Evolutionary conservation across 1,139 yeast species (phyloP), one percentile per base, ranked within the genome.

Genomic region (Pichia norvegensis): DNA sequence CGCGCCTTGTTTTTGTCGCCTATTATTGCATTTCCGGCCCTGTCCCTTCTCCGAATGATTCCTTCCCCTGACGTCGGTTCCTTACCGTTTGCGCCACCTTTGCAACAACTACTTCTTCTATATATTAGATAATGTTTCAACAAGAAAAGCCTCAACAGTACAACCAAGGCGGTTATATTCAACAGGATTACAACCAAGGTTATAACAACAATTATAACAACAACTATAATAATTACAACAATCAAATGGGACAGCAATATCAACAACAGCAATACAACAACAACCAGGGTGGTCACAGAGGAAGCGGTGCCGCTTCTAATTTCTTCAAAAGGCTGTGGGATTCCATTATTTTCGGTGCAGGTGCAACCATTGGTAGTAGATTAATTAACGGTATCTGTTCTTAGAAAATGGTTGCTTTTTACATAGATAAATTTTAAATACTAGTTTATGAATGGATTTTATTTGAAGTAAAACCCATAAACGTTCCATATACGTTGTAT

Each of bases 401-500:
- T 6, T 50, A 39, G 39, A 25, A 25, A 9, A 25, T 25, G 29
- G 8, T 25, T 25, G 29, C 11, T 9, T 25, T 25, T 25, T 25
- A 9, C 8, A 25, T 25, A 25, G 10, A 25, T 25, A 25, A 9
- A 25, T 25, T 8, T 25, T 25, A 11, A 9, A 31, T 10, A 31
- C 8, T 14, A 31, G 7, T 10, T 14, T 16, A 31, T 16, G 17
- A 14, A 17, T 14, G 8, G 9, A 29, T 29, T 20, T 37, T 37
- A 46, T 25, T 17, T 42, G 7, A 68, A 52, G 47, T 59, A 65
- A 9, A 46, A 50, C 1, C 76, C 73, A 53, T 78, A 79, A 55
- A 69, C 70, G 53, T 74, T 77, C 74, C 81, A 76, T 14, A 81
- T 69, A 56, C 84, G 72, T 38, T 66, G 66, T 5, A 80, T 63